Percentiles rank a stretch among this genome's conserved stretches.
phyloP scores from a whole-genome alignment of 305 asterid genomes.

The Striga hermonthica region DNA sequence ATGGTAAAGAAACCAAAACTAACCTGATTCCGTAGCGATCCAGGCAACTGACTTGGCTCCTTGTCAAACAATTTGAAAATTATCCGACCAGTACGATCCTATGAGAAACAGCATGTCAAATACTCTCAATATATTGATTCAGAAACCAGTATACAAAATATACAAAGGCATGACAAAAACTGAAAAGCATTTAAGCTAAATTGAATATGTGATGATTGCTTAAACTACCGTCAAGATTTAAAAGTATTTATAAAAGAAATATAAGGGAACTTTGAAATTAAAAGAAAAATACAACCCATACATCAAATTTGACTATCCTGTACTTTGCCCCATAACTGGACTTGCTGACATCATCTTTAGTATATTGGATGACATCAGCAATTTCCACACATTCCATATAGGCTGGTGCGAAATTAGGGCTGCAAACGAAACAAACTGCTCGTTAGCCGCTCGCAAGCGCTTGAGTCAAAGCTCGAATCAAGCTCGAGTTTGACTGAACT shows the following conservation, averaged over 20 bases:
- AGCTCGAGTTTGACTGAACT: no score
- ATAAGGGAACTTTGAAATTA: background rate
- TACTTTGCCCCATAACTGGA: background rate
- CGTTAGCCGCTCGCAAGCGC: no score
- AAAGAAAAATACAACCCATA: background rate
- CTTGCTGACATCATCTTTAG: no score
- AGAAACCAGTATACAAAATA: constrained; percentile 19
- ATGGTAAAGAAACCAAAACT: constrained; percentile 4
- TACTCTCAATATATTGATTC: constrained; percentile 24
- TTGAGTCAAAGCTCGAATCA: no score
- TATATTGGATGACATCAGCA: background rate
- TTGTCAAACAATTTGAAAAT: constrained; percentile 82
- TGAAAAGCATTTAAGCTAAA: background rate
- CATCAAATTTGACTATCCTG: background rate
- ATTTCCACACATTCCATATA: background rate
- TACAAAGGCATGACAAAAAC: background rate
- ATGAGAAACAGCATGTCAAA: constrained; percentile 21
- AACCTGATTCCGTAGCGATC: constrained; percentile 68
- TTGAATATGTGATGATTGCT: background rate
- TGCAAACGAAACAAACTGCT: no score
- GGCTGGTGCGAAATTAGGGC: no score
- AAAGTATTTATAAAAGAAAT: background rate
- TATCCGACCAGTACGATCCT: constrained; percentile 88
- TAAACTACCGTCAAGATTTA: background rate
- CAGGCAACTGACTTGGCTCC: constrained; percentile 72